phyloP scores from a whole-genome alignment of 352 stramenopile species.

The Halophytophthora polymorphica region DNA sequence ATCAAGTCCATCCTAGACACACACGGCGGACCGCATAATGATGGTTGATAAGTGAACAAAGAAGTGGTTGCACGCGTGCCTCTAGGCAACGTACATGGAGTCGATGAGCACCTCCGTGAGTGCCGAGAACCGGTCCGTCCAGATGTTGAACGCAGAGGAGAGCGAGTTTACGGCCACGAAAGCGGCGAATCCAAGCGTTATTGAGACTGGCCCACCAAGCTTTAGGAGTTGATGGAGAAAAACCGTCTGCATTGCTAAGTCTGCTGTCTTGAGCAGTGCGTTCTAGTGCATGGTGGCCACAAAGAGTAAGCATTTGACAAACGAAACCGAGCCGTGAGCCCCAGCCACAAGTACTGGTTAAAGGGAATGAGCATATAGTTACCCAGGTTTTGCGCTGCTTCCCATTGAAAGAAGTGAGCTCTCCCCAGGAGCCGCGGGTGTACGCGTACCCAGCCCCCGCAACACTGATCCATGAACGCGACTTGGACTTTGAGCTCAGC shows the following conservation, averaged over 20 bases:
- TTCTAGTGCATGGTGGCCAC: too few relatives aligned
- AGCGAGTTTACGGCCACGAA: slow-evolving; percentile 20
- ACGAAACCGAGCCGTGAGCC: background rate
- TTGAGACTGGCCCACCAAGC: slow-evolving; percentile 2
- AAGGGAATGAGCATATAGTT: background rate
- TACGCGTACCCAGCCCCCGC: slow-evolving; percentile 2
- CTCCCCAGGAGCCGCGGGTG: slow-evolving; percentile 2
- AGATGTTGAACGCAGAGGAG: slow-evolving; percentile 17
- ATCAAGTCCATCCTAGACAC: slow-evolving; percentile 24
- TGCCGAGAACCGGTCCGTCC: slow-evolving; percentile 5
- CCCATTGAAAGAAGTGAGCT: slow-evolving; percentile 19
- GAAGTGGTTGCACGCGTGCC: background rate
- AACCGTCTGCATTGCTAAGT: slow-evolving; percentile 11
- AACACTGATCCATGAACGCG: slow-evolving; percentile 4
- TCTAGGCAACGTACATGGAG: slow-evolving; percentile 11
- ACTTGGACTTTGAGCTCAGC: background rate
- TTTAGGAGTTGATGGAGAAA: slow-evolving; percentile 17
- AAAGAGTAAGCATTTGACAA: too few relatives aligned
- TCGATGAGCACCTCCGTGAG: slow-evolving; percentile 24
- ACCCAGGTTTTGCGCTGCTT: slow-evolving; percentile 22
- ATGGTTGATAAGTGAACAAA: background rate
- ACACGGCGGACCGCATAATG: background rate
- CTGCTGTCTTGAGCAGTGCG: slow-evolving; percentile 14
- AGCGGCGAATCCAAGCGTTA: slow-evolving; percentile 10
- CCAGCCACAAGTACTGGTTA: background rate